These are phyloP conservation scores for Kluyveromyces siamensis DNA, from an alignment of 805 yeast species.

Conservation along the genomic window DNA sequence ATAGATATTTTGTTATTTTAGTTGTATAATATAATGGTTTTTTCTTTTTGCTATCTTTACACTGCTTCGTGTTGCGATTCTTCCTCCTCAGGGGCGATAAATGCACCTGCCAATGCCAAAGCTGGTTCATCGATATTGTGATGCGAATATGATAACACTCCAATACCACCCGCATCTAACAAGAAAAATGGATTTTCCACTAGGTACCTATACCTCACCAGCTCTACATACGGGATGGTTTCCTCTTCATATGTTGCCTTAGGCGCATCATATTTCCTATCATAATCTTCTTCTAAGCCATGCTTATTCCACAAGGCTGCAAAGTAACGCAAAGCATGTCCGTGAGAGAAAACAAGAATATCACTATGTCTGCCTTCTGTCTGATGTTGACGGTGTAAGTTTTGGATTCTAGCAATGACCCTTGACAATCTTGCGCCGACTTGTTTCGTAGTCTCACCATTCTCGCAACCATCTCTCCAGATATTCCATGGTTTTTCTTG, in stretches of 20 bases:
- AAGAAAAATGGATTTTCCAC: constrained; percentile 65
- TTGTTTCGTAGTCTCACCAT: constrained; percentile 65
- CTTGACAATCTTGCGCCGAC: constrained; percentile 67
- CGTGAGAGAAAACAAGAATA: constrained; percentile 81
- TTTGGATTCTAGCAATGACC: constrained; percentile 55
- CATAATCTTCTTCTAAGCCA: constrained; percentile 26
- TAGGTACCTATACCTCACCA: constrained; percentile 28
- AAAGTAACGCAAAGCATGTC: constrained; percentile 83
- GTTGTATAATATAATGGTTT: too few species aligned
- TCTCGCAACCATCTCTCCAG: constrained; percentile 90
- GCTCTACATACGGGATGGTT: constrained; percentile 27
- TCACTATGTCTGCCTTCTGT: constrained; percentile 51
- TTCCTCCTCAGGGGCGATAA: constrained; percentile 61
- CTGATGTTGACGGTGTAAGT: constrained; percentile 47
- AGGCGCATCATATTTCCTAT: constrained; percentile 13
- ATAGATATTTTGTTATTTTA: too few species aligned
- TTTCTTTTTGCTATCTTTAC: not conserved
- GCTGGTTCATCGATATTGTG: constrained; percentile 82
- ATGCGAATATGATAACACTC: constrained; percentile 86
- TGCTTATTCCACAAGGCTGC: constrained; percentile 75
- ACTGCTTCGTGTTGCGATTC: constrained; percentile 28
- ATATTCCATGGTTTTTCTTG: constrained; percentile 56
- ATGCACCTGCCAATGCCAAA: constrained; percentile 73
- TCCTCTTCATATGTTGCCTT: constrained; percentile 21
- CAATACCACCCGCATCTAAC: constrained; percentile 92